Evolutionary conservation across 2,329 filamentous ascomycete species (phyloP), one percentile per base, ranked within the genome.

Genomic region (Trichoderma hamatum): DNA sequence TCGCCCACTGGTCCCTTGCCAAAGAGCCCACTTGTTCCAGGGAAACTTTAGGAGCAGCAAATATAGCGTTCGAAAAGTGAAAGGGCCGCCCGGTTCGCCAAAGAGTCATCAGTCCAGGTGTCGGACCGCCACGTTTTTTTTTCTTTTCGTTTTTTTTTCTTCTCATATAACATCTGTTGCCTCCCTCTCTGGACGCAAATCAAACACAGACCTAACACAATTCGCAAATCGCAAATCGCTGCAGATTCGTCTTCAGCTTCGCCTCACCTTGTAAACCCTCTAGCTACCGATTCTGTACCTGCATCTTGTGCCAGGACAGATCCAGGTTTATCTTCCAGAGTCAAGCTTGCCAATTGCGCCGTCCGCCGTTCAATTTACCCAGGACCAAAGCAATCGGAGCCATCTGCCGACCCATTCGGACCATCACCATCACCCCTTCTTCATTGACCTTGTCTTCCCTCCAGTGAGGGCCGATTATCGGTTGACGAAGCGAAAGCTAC

Each of bases 261-360:
- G 46, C 39, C 49, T 51, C 59, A 51, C 59, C 46, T 46, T 16
- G 30, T 52, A 63, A 51, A 43, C 16, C 51, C 49, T 52, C 60
- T 43, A 43, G 46, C 60, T 36, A 30, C 60, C 46, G 60, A 63
- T 51, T n/a, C 26, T 52, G 60, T 63, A 52, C 60, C 60, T 63
- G 60, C 60, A 63, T 52, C 46, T 63, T 39, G n/a, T 28, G 43
- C 60, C 46, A 26, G 32, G 49, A 49, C 30, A 30, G 30, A 36
- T 52, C 60, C 30, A 10, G 16, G 16, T 43, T 21, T 24, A 34
- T 10, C 43, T 14, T 46, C 30, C 30, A n/a, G 34, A 63, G 30
- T 36, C 46, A 63, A 63, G 52, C 39, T 63, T 63, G 43, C 59
- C 39, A 32, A n/a, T 32, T 36, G 55, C 55, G 26, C 39, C 55